Evolutionary conservation across 352 stramenopile genomes (phyloP).

Genomic region (Phytophthora citrophthora): DNA sequence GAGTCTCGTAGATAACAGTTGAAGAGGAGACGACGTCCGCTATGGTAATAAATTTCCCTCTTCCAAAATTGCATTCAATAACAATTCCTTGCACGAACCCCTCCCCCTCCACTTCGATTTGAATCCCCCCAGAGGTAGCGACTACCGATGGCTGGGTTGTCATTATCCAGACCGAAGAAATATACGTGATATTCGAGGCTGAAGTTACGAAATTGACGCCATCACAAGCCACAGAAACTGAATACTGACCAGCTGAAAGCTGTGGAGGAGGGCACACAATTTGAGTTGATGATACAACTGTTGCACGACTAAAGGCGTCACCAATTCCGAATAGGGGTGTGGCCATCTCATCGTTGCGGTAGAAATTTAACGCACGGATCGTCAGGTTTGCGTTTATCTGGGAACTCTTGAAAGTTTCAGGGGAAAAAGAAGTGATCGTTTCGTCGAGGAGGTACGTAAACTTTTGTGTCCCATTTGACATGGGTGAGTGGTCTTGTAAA

Average conservation of each 20-base stretch:
- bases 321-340: slow-evolving; percentile 39
- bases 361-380: slow-evolving; percentile 39
- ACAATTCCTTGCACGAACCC: slow-evolving; percentile 11
- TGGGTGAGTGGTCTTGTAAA: slow-evolving; percentile 8
- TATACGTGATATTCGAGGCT: slow-evolving; percentile 14
- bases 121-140: slow-evolving; percentile 22
- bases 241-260: slow-evolving; percentile 25
- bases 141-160: slow-evolving; percentile 27
- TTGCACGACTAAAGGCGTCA: slow-evolving; percentile 17
- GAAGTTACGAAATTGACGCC: slow-evolving; percentile 43
- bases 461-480: not conserved
- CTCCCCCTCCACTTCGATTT: slow-evolving; percentile 32
- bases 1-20: slow-evolving; percentile 24
- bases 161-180: slow-evolving; percentile 27
- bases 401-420: slow-evolving; percentile 9
- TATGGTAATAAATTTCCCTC: slow-evolving; percentile 14
- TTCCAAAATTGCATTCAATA: slow-evolving; percentile 37
- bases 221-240: slow-evolving; percentile 43
- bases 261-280: slow-evolving; percentile 18
- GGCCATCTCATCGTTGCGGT: slow-evolving; percentile 1
- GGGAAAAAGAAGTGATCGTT: slow-evolving; percentile 30
- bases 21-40: slow-evolving; percentile 23
- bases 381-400: slow-evolving; percentile 13
- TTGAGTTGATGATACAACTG: slow-evolving; percentile 33
- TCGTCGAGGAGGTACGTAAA: slow-evolving; percentile 44